Evolutionary conservation across 2,329 filamentous ascomycete species (phyloP).

Genomic region (Ceratocystis alfenasii): DNA sequence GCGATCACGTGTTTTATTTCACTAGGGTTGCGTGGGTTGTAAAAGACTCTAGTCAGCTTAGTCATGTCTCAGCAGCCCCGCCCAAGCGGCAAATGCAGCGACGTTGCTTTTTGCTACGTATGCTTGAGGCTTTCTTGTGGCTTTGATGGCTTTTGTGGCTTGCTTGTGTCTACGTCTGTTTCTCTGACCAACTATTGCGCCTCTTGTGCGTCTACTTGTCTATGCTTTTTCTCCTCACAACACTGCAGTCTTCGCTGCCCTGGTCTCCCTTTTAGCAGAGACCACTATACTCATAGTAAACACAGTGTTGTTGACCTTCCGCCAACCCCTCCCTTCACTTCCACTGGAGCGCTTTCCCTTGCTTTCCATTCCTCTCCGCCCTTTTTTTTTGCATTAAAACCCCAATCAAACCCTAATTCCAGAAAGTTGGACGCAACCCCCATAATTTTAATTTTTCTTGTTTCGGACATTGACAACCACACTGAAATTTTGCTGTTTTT

Average conservation of each 20-base stretch:
- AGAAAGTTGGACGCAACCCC: too few relatives aligned
- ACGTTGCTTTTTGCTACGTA: background rate
- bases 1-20: background rate
- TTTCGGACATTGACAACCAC: background rate
- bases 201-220: background rate
- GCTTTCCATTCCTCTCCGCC: background rate
- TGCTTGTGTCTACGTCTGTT: too few relatives aligned
- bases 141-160: too few relatives aligned
- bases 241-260: background rate
- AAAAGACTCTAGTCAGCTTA: background rate
- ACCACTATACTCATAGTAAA: too few relatives aligned
- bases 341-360: background rate
- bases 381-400: background rate
- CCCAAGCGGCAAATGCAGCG: background rate
- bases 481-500: background rate
- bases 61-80: background rate
- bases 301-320: too few relatives aligned
- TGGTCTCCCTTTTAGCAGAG: background rate
- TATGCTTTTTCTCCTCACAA: background rate
- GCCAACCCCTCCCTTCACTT: background rate
- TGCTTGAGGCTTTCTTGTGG: too few relatives aligned
- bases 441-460: background rate
- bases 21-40: background rate
- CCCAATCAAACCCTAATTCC: background rate
- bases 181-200: too few relatives aligned